These are phyloP conservation scores for Leishmania martiniquensis DNA, from an alignment of 208 protist genomes.

Conservation along the genomic window DNA sequence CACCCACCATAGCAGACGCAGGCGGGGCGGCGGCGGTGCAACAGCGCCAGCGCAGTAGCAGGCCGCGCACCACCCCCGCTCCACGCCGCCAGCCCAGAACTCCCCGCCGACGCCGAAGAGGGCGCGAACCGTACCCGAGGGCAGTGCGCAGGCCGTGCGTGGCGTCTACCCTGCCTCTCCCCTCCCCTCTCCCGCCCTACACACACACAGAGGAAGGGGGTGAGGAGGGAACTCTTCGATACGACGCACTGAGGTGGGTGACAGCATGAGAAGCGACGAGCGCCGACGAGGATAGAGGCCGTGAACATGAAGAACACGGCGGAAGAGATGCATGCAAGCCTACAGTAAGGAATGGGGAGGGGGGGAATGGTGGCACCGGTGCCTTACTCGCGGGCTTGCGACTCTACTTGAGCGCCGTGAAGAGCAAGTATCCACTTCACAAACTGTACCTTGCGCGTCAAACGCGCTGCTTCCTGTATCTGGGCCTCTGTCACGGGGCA, in stretches of 20 bases:
- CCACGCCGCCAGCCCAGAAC: background rate
- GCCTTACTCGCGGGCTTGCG: background rate
- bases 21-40: too few species aligned
- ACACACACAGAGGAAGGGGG: too few species aligned
- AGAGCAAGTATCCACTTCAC: constrained; percentile 24
- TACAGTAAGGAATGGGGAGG: background rate
- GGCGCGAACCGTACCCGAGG: too few species aligned
- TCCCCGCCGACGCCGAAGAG: background rate
- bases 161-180: too few species aligned
- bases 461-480: constrained; percentile 16
- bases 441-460: constrained; percentile 32
- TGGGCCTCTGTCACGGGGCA: constrained; percentile 7
- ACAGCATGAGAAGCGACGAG: background rate
- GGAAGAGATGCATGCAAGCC: background rate
- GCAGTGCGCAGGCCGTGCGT: background rate
- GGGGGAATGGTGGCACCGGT: background rate
- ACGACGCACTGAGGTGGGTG: background rate
- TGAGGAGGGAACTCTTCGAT: background rate
- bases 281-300: background rate
- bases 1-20: too few species aligned
- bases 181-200: too few species aligned
- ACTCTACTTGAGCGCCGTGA: background rate
- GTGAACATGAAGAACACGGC: background rate
- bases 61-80: too few species aligned
- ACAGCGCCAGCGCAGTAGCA: too few species aligned